Percentiles rank a stretch among this genome's conserved stretches.
These are phyloP conservation scores for Sarocladium oryzae DNA, from an alignment of 2,329 filamentous ascomycete genomes.

Conservation along the genomic window DNA sequence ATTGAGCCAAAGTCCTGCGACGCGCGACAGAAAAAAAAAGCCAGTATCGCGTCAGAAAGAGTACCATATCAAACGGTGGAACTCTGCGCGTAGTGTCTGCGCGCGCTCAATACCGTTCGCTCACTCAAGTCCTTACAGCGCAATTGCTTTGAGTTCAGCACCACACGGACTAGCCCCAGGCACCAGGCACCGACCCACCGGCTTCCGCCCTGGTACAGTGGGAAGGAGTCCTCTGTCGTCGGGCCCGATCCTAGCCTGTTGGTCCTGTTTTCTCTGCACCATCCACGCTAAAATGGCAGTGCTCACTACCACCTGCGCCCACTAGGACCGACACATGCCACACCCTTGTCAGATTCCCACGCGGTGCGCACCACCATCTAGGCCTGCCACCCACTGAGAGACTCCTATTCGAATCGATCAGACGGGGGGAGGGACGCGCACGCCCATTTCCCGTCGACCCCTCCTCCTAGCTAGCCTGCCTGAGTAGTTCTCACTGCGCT, in stretches of 20 bases:
- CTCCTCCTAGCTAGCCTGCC: background rate
- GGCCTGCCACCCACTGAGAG: background rate
- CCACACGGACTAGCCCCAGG: background rate
- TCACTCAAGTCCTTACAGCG: background rate
- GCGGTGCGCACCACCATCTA: background rate
- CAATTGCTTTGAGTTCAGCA: background rate
- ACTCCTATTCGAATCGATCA: background rate
- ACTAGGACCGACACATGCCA: background rate
- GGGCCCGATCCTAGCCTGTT: background rate
- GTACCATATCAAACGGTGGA: background rate
- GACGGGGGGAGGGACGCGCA: background rate
- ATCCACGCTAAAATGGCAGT: conserved; percentile 3
- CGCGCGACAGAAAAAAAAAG: no score
- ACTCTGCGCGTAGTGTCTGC: no score
- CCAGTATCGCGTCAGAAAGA: conserved; percentile 1
- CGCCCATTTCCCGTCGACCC: background rate
- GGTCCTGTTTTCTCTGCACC: conserved; percentile 7
- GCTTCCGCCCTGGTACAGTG: background rate
- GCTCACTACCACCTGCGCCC: background rate
- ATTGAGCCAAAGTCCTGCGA: no score
- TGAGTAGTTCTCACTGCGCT: background rate
- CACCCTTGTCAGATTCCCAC: background rate
- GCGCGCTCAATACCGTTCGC: no score
- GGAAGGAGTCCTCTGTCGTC: background rate
- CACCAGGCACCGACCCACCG: conserved; percentile 2